A percentile compares a stretch with the other conserved stretches of the same genome.
These are phyloP conservation scores for Penicillium sp. DNA, from an alignment of 2,329 filamentous ascomycete genomes.

Conservation along the genomic window DNA sequence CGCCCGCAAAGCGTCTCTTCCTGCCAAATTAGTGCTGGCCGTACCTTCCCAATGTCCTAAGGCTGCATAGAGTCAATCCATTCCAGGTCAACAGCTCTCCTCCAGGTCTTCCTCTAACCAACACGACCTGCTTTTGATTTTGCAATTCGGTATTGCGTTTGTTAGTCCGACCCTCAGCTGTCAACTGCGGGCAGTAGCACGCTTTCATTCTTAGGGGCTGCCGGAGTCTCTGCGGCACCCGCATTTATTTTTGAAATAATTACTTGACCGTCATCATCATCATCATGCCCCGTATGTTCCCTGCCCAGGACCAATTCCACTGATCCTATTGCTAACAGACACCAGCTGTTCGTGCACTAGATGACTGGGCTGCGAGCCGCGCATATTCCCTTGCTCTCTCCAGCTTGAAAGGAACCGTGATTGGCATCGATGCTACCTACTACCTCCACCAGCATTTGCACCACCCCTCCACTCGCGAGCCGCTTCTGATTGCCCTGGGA, in stretches of 20 bases:
- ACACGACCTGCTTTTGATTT: background rate
- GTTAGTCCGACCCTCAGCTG: background rate
- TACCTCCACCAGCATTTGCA: slow-evolving; percentile 79
- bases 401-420: slow-evolving; percentile 67
- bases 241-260: slow-evolving; percentile 6
- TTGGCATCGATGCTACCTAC: slow-evolving; percentile 86
- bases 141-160: background rate
- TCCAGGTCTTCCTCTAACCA: background rate
- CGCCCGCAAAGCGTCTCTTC: background rate
- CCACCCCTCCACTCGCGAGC: slow-evolving; percentile 69
- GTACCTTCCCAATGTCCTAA: background rate
- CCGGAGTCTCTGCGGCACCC: slow-evolving; percentile 10
- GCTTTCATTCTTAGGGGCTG: background rate
- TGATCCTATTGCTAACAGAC: background rate
- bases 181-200: background rate
- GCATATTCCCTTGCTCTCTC: slow-evolving; percentile 59
- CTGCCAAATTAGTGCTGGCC: background rate
- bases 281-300: slow-evolving; percentile 12
- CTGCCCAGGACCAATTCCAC: background rate
- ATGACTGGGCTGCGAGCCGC: slow-evolving; percentile 55
- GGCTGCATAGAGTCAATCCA: background rate
- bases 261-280: background rate
- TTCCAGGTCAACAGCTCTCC: background rate
- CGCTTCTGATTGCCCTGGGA: slow-evolving; percentile 82
- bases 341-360: slow-evolving; percentile 45